Conservation (phyloP, 2,329 filamentous ascomycete genomes). For the Fusarium nelsonii region DNA sequence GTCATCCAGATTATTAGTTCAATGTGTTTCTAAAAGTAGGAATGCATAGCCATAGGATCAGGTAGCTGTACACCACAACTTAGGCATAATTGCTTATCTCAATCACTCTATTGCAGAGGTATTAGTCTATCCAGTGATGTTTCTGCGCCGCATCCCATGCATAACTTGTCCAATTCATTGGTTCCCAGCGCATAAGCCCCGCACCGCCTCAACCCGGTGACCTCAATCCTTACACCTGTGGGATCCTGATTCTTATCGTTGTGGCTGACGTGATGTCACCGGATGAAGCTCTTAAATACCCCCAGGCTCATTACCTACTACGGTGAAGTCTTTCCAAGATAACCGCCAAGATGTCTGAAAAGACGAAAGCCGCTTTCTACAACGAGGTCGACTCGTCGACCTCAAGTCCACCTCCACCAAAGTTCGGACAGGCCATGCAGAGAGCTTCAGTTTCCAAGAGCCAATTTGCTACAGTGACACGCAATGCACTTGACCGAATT, state of each 20-base stretch:
- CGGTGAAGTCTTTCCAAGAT: accelerated
- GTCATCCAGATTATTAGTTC: too few relatives aligned
- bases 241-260: neutral
- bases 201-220: slow-evolving; percentile 8
- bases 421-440: neutral
- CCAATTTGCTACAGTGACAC: slow-evolving; percentile 8
- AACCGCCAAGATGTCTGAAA: slow-evolving; percentile 8
- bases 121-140: neutral
- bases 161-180: neutral
- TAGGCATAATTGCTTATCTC: neutral
- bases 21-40: too few relatives aligned
- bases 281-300: neutral
- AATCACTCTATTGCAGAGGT: neutral
- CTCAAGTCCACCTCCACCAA: slow-evolving; percentile 8
- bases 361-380: neutral
- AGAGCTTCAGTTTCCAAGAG: neutral
- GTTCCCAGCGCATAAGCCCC: neutral
- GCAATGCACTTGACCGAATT: slow-evolving; percentile 13
- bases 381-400: neutral
- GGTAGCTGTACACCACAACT: too few relatives aligned
- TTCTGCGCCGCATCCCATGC: neutral
- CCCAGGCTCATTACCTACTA: neutral
- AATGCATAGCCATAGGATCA: too few relatives aligned
- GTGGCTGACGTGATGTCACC: slow-evolving; percentile 22
- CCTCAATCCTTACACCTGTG: neutral